A percentile compares a stretch with the other conserved stretches of the same genome.
Conservation (phyloP, 345 rosid genomes). For the Eucalyptus caleyi region DNA sequence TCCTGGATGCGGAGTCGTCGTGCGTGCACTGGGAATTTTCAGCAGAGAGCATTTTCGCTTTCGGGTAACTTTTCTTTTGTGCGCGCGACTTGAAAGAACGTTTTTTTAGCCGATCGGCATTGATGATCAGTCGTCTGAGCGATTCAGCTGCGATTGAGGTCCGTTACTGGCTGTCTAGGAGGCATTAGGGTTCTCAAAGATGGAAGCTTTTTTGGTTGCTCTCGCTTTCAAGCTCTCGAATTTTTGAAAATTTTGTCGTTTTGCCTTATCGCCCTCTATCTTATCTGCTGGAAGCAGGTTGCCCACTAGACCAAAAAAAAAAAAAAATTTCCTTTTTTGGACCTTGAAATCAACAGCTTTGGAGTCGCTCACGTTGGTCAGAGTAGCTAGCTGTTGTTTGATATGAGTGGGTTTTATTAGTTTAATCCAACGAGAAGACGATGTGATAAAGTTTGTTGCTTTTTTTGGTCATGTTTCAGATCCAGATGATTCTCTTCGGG, state of each 20-base stretch:
- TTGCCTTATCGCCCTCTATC: not conserved
- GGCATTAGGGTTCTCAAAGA: not conserved
- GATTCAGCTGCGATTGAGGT: not conserved
- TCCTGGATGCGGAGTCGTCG: not conserved
- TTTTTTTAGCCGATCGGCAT: not conserved
- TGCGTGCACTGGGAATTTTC: not conserved
- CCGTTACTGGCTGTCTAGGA: not conserved
- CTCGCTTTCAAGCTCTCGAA: not conserved
- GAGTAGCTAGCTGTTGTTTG: not conserved
- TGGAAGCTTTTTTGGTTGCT: not conserved
- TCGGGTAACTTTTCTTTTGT: not conserved
- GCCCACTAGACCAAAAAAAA: not conserved
- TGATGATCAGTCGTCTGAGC: not conserved
- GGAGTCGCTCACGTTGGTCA: not conserved
- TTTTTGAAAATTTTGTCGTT: not conserved
- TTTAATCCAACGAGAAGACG: not conserved
- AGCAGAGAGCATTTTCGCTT: not conserved
- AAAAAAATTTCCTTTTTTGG: not conserved
- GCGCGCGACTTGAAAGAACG: not conserved
- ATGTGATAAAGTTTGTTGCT: not conserved
- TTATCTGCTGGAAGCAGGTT: not conserved
- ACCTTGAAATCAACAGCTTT: not conserved
- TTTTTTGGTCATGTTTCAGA: conserved; percentile 2
- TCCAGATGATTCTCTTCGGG: not conserved
- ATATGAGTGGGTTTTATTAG: not conserved